Evolutionary conservation across 2,329 filamentous ascomycete species (phyloP), one percentile per base, ranked within the genome.

Genomic region (Trichoderma brevicompactum): DNA sequence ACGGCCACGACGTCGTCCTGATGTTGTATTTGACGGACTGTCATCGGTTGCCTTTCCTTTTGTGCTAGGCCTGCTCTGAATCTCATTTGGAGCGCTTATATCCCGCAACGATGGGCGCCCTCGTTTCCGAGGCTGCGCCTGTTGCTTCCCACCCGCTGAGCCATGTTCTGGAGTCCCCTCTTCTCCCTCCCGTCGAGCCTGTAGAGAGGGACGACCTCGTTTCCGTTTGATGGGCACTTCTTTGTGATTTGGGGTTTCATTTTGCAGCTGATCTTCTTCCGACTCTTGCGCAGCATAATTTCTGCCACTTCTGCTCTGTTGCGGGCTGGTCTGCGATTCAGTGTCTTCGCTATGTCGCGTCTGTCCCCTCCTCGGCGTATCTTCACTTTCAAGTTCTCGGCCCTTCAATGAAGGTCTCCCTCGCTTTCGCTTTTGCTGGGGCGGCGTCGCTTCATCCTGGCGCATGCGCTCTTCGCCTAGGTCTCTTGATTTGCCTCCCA

Each of bases 341-440:
- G n/a, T n/a, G 5, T 48, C 64, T n/a, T 63, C 36, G 13, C 61
- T 28, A 23, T 55, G 50, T 60, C 65, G 55, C 28, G 28, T 55
- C 58, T 43, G 55, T 50, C 48, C 53, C 7, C 28, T 10, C 54
- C 38, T 68, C 55, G 63, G 59, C 49, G 53, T 28, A 34, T 40
- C 52, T 36, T 66, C 65, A 15, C 65, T 58, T 19, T 67, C 66
- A 1, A 55, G 52, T 5, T 58, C 54, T 5, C 67, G 66, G 12
- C 67, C 63, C 13, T 68, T 68, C 4, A 74, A 59, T 13, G 77
- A 76, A 28, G 73, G 71, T 6, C 73, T 76, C 63, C 75, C 77
- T 69, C 78, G 78, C 70, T 76, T 77, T 46, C 74, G 71, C 68
- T 78, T 78, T 17, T 74, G 70, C 60, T 73, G 61, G 5, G 61